These are phyloP conservation scores for Cyberlindnera samutprakarnensis DNA, from an alignment of 805 yeast species.

Conservation along the genomic window DNA sequence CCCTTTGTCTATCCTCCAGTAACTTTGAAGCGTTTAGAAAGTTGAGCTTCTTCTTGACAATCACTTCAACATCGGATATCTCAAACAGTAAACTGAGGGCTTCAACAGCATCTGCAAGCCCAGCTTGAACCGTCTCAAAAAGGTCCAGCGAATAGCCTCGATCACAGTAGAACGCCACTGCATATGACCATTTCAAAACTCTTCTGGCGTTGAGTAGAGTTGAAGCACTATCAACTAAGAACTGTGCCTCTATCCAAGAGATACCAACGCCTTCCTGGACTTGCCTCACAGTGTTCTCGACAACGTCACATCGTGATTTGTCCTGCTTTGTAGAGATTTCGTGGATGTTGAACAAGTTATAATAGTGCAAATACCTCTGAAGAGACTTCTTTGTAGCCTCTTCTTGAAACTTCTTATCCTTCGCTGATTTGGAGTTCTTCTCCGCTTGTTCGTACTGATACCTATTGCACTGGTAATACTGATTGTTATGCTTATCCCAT, in stretches of 20 bases:
- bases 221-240: conserved; percentile 64
- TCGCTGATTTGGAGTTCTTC: conserved; percentile 19
- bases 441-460: conserved; percentile 35
- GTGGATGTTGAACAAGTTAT: conserved; percentile 67
- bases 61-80: conserved; percentile 28
- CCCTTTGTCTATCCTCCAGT: conserved; percentile 29
- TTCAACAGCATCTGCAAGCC: conserved; percentile 59
- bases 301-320: conserved; percentile 48
- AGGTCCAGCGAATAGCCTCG: conserved; percentile 47
- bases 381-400: conserved; percentile 41
- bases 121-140: conserved; percentile 65
- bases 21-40: conserved; percentile 30
- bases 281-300: conserved; percentile 54
- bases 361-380: conserved; percentile 66
- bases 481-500: conserved; percentile 66
- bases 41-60: conserved; percentile 28
- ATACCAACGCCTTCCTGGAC: conserved; percentile 58
- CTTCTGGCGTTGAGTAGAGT: conserved; percentile 62
- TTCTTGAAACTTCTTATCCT: conserved; percentile 30
- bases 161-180: conserved; percentile 62
- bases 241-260: conserved; percentile 87
- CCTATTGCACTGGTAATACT: conserved; percentile 60
- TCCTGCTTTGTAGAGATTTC: conserved; percentile 73
- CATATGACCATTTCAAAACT: conserved; percentile 86
- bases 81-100: conserved; percentile 54